Conservation (phyloP, 1,139 yeast genomes). For the Kluyveromyces sp. region DNA sequence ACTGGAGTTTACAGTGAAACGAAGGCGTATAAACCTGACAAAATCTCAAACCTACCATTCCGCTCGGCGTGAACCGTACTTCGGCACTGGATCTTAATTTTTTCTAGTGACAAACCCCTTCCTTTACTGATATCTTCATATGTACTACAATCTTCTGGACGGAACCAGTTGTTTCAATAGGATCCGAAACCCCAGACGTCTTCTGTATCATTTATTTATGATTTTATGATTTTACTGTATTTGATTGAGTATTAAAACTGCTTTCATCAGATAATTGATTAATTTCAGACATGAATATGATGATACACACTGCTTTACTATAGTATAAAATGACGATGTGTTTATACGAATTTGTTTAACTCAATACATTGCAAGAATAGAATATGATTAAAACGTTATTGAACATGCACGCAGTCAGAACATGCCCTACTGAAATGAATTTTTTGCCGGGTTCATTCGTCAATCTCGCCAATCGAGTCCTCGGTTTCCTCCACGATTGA, state of each 20-base stretch:
- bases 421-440: too few species aligned
- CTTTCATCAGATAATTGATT: too few species aligned
- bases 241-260: background rate
- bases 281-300: too few species aligned
- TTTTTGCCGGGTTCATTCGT: too few species aligned
- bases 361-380: too few species aligned
- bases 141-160: background rate
- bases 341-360: too few species aligned
- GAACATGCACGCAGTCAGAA: too few species aligned
- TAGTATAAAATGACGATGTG: too few species aligned
- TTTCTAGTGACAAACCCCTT: background rate
- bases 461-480: background rate
- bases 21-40: background rate
- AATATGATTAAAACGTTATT: too few species aligned
- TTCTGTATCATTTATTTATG: background rate
- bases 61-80: too few species aligned
- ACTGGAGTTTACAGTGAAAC: background rate
- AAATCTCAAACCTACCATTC: background rate
- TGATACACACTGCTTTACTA: too few species aligned
- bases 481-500: constrained; percentile 10
- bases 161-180: background rate
- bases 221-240: background rate
- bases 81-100: background rate
- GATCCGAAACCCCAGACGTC: background rate
- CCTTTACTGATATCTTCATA: background rate